phyloP scores from a whole-genome alignment of 345 rosid species.

The Xanthoceras sorbifolium region DNA sequence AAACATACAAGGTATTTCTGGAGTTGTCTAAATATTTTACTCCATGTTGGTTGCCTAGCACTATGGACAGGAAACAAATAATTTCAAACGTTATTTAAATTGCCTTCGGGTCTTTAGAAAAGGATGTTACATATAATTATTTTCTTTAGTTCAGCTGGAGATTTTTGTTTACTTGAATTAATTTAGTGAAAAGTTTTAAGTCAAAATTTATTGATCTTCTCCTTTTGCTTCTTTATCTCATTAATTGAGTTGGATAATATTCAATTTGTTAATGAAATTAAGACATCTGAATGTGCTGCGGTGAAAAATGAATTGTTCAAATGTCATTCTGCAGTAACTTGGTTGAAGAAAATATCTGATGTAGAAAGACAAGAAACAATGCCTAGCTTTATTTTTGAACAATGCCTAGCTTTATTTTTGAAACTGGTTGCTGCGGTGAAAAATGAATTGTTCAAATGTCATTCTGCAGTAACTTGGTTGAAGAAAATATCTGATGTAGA shows the following conservation, averaged over 20 bases:
- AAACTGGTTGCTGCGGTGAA: not conserved
- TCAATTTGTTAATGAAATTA: not conserved
- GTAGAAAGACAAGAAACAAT: not conserved
- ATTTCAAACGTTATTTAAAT: not conserved
- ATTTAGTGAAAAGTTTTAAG: not conserved
- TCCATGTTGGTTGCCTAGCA: not conserved
- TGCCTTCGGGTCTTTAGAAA: not conserved
- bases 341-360: not conserved
- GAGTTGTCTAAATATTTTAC: not conserved
- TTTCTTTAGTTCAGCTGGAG: not conserved
- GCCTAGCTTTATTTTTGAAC: not conserved
- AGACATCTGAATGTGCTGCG: not conserved
- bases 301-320: not conserved
- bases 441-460: not conserved
- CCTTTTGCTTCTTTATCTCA: not conserved
- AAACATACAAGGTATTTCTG: constrained; percentile 88
- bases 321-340: not conserved
- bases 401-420: not conserved
- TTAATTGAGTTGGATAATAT: not conserved
- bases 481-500: not conserved
- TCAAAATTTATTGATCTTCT: not conserved
- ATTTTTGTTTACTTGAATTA: not conserved
- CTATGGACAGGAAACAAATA: not conserved
- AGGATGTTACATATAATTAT: not conserved
- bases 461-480: not conserved